phyloP scores from a whole-genome alignment of 306 rosid species.

The Echinosophora koreensis region DNA sequence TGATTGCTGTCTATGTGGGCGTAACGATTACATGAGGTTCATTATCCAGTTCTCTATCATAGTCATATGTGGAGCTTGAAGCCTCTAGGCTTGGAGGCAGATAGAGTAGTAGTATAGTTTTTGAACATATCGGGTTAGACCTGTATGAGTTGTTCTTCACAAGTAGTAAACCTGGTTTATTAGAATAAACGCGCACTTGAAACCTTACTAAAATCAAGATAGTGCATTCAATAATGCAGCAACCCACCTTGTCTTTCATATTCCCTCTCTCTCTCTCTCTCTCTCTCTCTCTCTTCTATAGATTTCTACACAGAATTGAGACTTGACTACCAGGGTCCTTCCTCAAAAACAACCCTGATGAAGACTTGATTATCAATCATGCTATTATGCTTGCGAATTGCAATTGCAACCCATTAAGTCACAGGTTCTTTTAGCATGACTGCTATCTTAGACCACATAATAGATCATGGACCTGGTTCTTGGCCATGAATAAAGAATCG shows the following conservation, averaged over 20 bases:
- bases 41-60: too few relatives aligned
- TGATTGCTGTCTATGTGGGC: too few relatives aligned
- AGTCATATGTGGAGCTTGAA: constrained; percentile 6
- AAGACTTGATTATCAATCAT: background rate
- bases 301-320: constrained; percentile 8
- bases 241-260: background rate
- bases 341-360: constrained; percentile 10
- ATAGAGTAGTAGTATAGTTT: background rate
- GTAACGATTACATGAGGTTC: too few relatives aligned
- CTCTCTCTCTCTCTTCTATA: background rate
- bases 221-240: background rate
- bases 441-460: too few relatives aligned
- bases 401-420: background rate
- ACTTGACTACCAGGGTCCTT: constrained; percentile 15
- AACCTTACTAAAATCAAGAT: background rate
- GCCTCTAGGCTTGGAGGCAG: background rate
- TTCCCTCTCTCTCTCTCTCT: background rate
- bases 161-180: constrained; percentile 11
- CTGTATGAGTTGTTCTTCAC: background rate
- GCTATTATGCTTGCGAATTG: constrained; percentile 10
- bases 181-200: constrained; percentile 1
- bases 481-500: too few relatives aligned
- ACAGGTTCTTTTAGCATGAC: background rate
- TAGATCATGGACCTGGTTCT: too few relatives aligned
- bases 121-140: background rate